Percentiles rank a stretch among this genome's conserved stretches.
Evolutionary conservation across 1,284 basidiomycete species (phyloP).

Genomic region (Microbotryomycetes sp.): DNA sequence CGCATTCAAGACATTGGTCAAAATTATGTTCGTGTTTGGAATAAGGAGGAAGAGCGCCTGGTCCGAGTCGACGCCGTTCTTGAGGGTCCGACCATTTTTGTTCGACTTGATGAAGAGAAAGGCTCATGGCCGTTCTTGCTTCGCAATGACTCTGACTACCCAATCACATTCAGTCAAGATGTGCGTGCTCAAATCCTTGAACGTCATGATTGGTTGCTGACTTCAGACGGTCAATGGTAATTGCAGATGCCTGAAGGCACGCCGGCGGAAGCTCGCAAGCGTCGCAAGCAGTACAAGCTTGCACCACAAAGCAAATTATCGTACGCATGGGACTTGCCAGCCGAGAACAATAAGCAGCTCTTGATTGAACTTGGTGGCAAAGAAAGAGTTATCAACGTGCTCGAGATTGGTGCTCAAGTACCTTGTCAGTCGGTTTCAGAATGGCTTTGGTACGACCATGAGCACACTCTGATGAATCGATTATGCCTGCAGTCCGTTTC

Average conservation of each 20-base stretch:
- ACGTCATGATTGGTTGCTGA: neutral
- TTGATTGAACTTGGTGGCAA: slow-evolving; percentile 56
- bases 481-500: neutral
- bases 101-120: slow-evolving; percentile 62
- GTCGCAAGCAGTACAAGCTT: slow-evolving; percentile 50
- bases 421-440: slow-evolving; percentile 77
- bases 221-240: slow-evolving; percentile 6
- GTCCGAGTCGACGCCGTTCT: slow-evolving; percentile 78
- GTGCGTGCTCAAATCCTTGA: slow-evolving; percentile 47
- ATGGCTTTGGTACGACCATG: too few relatives aligned
- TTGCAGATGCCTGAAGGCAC: slow-evolving; percentile 25
- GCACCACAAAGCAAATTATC: slow-evolving; percentile 54
- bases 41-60: slow-evolving; percentile 51
- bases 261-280: slow-evolving; percentile 30
- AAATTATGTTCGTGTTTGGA: slow-evolving; percentile 65
- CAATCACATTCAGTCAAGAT: slow-evolving; percentile 67
- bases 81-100: slow-evolving; percentile 82
- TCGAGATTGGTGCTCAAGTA: slow-evolving; percentile 90
- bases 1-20: slow-evolving; percentile 86
- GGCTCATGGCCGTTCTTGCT: slow-evolving; percentile 83
- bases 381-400: slow-evolving; percentile 76
- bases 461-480: neutral
- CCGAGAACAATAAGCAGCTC: slow-evolving; percentile 74
- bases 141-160: slow-evolving; percentile 78
- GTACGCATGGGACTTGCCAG: slow-evolving; percentile 95